Evolutionary conservation across 768 basidiomycete genomes (phyloP).

Genomic region (Paxillus involutus): DNA sequence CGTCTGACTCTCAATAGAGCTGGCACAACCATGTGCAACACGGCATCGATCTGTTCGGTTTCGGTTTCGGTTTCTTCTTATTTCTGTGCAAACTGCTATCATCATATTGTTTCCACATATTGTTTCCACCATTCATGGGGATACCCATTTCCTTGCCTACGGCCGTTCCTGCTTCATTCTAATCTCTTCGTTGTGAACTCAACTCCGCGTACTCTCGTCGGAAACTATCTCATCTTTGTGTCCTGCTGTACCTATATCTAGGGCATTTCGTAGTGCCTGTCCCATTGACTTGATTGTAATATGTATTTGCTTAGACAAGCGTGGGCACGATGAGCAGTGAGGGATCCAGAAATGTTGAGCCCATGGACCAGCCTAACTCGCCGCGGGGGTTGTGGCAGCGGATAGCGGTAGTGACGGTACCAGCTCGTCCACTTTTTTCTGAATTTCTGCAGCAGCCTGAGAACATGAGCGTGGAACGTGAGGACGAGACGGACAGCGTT

Average conservation of each 20-base stretch:
- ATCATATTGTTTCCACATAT: conserved; percentile 16
- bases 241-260: conserved; percentile 34
- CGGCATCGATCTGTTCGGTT: conserved; percentile 7
- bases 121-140: conserved; percentile 17
- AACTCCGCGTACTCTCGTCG: conserved; percentile 16
- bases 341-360: conserved; percentile 6
- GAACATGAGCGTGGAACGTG: conserved; percentile 12
- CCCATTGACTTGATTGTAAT: conserved; percentile 7
- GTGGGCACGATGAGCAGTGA: neutral
- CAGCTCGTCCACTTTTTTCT: conserved; percentile 74
- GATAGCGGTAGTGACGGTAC: conserved; percentile 44
- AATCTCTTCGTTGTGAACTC: conserved; percentile 9
- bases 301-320: conserved; percentile 10
- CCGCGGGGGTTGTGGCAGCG: conserved; percentile 26
- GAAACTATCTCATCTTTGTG: conserved; percentile 20
- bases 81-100: conserved; percentile 14
- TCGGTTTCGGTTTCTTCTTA: conserved; percentile 2
- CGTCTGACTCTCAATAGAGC: conserved; percentile 1
- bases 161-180: conserved; percentile 11
- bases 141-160: conserved; percentile 27
- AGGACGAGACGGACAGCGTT: conserved; percentile 3
- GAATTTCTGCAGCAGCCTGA: conserved; percentile 68
- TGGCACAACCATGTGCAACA: conserved; percentile 1
- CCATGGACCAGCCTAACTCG: conserved; percentile 12
- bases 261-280: conserved; percentile 17